Base-by-base conservation (phyloP, 2,329 filamentous ascomycete species). In the Rutstroemia sydowiana region DNA sequence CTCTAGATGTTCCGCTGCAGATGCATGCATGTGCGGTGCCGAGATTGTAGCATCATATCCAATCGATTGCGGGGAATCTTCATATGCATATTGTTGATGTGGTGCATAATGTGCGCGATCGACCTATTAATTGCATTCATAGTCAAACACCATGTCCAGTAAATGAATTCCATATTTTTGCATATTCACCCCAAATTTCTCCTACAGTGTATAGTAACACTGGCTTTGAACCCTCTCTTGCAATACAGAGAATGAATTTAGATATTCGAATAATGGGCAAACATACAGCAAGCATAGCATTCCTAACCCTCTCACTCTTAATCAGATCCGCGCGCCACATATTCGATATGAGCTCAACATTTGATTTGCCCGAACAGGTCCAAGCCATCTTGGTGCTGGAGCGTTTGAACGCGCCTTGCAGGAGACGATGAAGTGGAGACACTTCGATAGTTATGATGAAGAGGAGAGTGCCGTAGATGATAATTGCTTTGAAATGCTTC, bases 61-160 rank as follows among this genome's bases (percentile, higher is more conserved):
- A 65, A 88, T 86, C 54, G 74, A 66, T 66, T 88, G 85, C 0
- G 85, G 85, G 1, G 77, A 79, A 71, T 88, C 85, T 61, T 79
- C 74, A 68, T 97, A 97, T 2, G 93, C 82, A 9, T 68, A 68
- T 0, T 69, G 3, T 83, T 85, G 18, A 82, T 78, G 64, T 3
- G 88, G 87, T 13, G 87, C 79, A 70, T 92, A 97, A 70, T 97
- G 80, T 0, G 80, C 90, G 56, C 93, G 82, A 69, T 98, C 92
- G 65, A 97, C 89, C 84, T 90, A 59, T 9, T 8, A 16, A 20
- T 34, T 14, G 8, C 37, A 23, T 40, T 41, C 53, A 26, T 11
- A 26, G 10, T 53, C 20, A 20, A 20, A 13, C 13, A 32, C 30
- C 30, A 32, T 32, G 13, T 32, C 30, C 13, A 16, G 46, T 13